phyloP scores from a whole-genome alignment of 257 asterid genomes.

The Solanum tarapatanum region DNA sequence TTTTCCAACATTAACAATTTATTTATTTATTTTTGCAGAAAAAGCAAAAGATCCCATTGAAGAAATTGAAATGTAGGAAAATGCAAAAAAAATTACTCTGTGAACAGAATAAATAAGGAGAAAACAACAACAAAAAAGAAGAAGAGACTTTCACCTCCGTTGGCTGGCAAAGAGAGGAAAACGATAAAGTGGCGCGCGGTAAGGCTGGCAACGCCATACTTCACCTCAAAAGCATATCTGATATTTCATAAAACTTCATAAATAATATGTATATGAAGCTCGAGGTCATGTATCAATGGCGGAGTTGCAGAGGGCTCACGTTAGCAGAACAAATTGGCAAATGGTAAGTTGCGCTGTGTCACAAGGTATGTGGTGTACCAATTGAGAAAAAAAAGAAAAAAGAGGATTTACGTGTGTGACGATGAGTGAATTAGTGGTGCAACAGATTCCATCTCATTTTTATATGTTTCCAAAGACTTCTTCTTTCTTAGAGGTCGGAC shows the following conservation, averaged over 20 bases:
- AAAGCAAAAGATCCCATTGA: background rate
- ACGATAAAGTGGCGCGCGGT: background rate
- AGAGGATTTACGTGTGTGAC: background rate
- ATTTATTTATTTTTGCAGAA: background rate
- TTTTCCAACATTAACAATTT: background rate
- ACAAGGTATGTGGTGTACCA: background rate
- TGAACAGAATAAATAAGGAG: background rate
- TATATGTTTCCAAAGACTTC: background rate
- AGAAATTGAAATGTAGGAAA: background rate
- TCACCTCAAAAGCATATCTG: conserved; percentile 21
- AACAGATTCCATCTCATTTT: background rate
- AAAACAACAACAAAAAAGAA: background rate
- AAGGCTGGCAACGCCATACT: conserved; percentile 35
- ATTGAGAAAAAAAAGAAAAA: background rate
- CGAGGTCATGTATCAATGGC: background rate
- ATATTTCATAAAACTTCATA: background rate
- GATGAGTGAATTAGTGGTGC: background rate
- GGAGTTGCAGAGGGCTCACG: background rate
- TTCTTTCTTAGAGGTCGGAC: too few relatives aligned
- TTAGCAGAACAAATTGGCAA: background rate
- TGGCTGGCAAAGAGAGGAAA: conserved; percentile 9
- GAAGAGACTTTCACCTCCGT: conserved; percentile 27
- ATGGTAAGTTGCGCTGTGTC: background rate
- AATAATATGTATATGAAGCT: background rate
- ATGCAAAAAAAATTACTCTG: background rate